Conservation (phyloP, 495 filamentous ascomycete genomes). For the Ascobolus immersus region DNA sequence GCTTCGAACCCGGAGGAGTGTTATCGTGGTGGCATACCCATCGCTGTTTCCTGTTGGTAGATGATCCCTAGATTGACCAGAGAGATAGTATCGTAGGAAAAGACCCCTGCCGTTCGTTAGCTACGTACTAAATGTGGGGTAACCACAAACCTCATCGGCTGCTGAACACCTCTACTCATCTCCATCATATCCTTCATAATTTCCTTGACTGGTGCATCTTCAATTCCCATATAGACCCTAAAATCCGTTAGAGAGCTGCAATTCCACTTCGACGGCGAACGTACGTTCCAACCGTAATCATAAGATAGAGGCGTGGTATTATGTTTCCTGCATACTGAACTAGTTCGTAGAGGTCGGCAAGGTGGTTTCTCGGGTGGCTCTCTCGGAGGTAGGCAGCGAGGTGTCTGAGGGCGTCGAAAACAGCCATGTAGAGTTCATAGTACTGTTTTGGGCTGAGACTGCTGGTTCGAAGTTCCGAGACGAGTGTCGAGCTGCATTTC, state of each 20-base stretch:
- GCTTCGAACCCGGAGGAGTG: neutral
- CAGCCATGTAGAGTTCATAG: slow-evolving; percentile 97
- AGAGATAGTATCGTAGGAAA: slow-evolving; percentile 86
- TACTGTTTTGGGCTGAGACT: slow-evolving; percentile 94
- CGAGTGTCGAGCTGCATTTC: slow-evolving; percentile 96
- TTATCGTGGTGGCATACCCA: slow-evolving; percentile 22
- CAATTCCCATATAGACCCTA: slow-evolving; percentile 82
- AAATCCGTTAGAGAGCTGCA: neutral
- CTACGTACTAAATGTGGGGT: neutral
- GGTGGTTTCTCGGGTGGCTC: slow-evolving; percentile 89
- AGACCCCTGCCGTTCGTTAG: slow-evolving; percentile 30
- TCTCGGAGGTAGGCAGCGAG: slow-evolving; percentile 89
- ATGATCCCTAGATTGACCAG: slow-evolving; percentile 73
- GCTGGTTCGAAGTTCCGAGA: slow-evolving; percentile 87
- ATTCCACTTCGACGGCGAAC: neutral
- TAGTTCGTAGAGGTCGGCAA: slow-evolving; percentile 93
- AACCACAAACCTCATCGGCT: slow-evolving; percentile 39
- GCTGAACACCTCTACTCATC: slow-evolving; percentile 94
- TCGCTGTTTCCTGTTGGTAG: slow-evolving; percentile 60
- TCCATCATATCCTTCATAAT: slow-evolving; percentile 99
- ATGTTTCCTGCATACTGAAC: slow-evolving; percentile 94
- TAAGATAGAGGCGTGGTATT: slow-evolving; percentile 81
- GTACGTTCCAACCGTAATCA: slow-evolving; percentile 85
- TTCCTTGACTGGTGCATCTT: slow-evolving; percentile 95
- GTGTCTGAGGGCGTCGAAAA: slow-evolving; percentile 93